These are phyloP conservation scores for Artemisia tridentata DNA, from an alignment of 129 eudicot genomes.

Conservation along the genomic window DNA sequence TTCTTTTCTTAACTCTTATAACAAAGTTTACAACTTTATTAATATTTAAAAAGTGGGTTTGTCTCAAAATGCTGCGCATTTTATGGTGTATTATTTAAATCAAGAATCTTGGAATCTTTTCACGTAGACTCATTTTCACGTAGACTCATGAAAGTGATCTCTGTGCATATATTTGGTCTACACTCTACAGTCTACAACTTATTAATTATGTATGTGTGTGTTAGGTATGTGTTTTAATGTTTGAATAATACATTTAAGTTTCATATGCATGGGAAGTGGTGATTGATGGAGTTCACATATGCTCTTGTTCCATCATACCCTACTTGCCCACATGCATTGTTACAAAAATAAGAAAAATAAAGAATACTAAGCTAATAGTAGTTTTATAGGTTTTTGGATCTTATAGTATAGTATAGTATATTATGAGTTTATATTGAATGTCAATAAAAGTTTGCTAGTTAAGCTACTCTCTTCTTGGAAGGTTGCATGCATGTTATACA, in stretches of 20 bases:
- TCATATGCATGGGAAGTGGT: constrained; percentile 48
- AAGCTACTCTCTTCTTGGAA: constrained; percentile 20
- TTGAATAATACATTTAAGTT: constrained; percentile 25
- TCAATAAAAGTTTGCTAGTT: not conserved
- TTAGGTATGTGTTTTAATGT: constrained; percentile 9
- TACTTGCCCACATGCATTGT: constrained; percentile 33
- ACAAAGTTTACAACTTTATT: constrained; percentile 25
- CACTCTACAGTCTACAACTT: too few relatives aligned
- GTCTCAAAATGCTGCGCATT: constrained; percentile 41
- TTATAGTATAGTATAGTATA: not conserved
- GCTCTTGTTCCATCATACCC: constrained; percentile 26
- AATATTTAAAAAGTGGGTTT: constrained; percentile 40
- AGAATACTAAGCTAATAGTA: not conserved
- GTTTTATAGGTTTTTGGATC: not conserved
- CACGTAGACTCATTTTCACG: constrained; percentile 21
- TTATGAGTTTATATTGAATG: not conserved
- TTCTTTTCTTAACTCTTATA: constrained; percentile 7
- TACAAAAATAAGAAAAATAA: not conserved
- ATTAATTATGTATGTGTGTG: constrained; percentile 5
- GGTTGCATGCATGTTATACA: constrained; percentile 21
- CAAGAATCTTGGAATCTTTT: constrained; percentile 39
- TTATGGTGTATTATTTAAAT: constrained; percentile 22
- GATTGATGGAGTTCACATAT: constrained; percentile 17
- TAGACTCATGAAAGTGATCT: not conserved
- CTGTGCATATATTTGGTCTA: constrained; percentile 18